These are phyloP conservation scores for Paracorniculantispora psalliotae DNA, from an alignment of 2,329 filamentous ascomycete species.

Conservation along the genomic window DNA sequence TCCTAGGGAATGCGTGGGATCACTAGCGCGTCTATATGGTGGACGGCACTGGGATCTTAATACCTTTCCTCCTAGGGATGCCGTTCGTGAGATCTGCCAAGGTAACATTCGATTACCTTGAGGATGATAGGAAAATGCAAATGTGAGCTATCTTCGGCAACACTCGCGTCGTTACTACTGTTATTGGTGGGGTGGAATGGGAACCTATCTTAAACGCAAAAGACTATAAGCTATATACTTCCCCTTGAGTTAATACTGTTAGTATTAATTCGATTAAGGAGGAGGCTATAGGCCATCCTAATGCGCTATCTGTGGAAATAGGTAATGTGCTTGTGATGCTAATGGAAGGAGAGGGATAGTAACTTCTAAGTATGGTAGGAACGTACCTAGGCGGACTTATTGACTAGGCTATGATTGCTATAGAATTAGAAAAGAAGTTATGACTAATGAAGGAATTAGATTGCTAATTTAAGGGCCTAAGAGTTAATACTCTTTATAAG, in stretches of 20 bases:
- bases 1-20: not conserved
- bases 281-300: not conserved
- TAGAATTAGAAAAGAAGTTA: not conserved
- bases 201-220: not conserved
- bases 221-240: not conserved
- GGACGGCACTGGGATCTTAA: not conserved
- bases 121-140: not conserved
- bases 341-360: too few species aligned
- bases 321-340: too few species aligned
- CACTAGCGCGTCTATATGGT: not conserved
- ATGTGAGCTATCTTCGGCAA: not conserved
- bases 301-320: not conserved
- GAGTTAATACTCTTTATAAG: not conserved
- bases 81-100: not conserved
- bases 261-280: not conserved
- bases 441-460: not conserved
- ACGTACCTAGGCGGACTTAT: too few species aligned
- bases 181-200: not conserved
- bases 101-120: not conserved
- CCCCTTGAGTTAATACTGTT: not conserved
- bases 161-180: not conserved
- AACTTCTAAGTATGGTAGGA: too few species aligned
- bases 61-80: not conserved
- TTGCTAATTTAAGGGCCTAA: not conserved
- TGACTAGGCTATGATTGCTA: not conserved